Evolutionary conservation across 306 rosid genomes (phyloP).

Genomic region (Castanea crenata): DNA sequence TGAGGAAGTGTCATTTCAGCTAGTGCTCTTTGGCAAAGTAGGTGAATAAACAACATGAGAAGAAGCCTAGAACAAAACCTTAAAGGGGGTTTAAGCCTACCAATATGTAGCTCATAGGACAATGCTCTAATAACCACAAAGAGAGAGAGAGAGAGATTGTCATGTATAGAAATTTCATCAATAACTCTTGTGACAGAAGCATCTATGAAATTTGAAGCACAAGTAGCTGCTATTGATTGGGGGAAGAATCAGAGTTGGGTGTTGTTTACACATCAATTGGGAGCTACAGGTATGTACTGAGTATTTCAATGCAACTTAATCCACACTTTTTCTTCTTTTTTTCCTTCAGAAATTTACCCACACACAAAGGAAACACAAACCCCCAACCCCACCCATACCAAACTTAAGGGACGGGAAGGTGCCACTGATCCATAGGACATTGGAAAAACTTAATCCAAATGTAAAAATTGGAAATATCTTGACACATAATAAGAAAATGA

Average conservation of each 20-base stretch:
- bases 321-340: background rate
- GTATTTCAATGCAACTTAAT: background rate
- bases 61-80: background rate
- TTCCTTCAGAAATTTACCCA: background rate
- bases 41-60: background rate
- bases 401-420: background rate
- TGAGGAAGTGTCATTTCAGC: background rate
- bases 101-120: background rate
- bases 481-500: background rate
- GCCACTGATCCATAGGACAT: background rate
- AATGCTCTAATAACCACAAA: background rate
- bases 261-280: background rate
- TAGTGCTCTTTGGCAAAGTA: too few species aligned
- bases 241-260: background rate
- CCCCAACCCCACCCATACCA: background rate
- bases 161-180: background rate
- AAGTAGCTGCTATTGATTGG: background rate
- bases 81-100: background rate
- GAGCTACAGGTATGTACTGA: background rate
- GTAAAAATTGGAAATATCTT: background rate
- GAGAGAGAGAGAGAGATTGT: background rate
- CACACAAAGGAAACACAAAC: background rate
- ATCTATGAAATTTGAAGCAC: background rate
- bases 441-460: background rate
- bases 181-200: background rate